These are phyloP conservation scores for Acephala macrosclerotiorum DNA, from an alignment of 2,329 filamentous ascomycete genomes.

Conservation along the genomic window DNA sequence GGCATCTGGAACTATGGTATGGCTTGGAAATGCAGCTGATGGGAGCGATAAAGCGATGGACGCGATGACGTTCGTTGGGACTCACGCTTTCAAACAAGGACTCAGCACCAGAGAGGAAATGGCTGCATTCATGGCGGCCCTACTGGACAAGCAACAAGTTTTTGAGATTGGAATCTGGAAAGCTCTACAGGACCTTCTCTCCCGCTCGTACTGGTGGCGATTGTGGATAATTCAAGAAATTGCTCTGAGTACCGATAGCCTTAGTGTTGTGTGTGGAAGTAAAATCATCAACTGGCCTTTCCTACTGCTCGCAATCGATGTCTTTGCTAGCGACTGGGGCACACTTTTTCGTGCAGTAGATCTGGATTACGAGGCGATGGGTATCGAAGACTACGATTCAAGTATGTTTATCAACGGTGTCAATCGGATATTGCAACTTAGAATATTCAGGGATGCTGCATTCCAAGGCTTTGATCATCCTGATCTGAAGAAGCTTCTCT, in stretches of 20 bases:
- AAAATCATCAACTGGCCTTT: background rate
- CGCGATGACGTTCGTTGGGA: background rate
- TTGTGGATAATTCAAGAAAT: conserved; percentile 7
- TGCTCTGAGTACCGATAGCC: background rate
- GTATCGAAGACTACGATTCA: background rate
- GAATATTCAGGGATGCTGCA: background rate
- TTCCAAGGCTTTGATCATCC: background rate
- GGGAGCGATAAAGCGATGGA: background rate
- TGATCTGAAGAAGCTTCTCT: background rate
- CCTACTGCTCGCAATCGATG: background rate
- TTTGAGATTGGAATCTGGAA: background rate
- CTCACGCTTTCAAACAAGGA: background rate
- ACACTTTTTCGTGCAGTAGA: background rate
- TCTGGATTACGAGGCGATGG: background rate
- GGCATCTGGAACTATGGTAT: conserved; percentile 15
- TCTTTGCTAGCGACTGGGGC: background rate
- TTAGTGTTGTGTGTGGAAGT: background rate
- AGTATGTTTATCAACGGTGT: background rate
- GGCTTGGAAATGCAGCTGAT: background rate
- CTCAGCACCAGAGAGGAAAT: background rate
- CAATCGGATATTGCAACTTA: background rate
- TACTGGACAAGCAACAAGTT: background rate
- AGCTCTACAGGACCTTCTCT: background rate
- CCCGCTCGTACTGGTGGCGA: background rate
- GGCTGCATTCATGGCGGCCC: background rate